Evolutionary conservation across 495 filamentous ascomycete genomes (phyloP).

Genomic region (Venustampulla echinocandica): DNA sequence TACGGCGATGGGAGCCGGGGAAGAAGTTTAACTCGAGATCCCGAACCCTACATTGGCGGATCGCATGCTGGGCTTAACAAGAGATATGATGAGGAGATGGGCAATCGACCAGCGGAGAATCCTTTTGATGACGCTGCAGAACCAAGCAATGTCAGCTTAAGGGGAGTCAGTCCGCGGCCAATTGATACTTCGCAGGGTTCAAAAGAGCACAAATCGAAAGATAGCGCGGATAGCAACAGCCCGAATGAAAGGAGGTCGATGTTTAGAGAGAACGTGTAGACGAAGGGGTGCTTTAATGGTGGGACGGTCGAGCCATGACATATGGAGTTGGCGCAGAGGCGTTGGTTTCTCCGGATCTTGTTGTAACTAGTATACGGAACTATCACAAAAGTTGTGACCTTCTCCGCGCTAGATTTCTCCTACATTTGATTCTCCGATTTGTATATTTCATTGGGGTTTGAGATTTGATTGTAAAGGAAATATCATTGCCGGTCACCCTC

Average conservation of each 20-base stretch:
- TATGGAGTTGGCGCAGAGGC: slow-evolving; percentile 3
- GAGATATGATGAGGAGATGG: slow-evolving; percentile 41
- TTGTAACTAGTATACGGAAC: no score
- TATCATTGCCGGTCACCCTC: no score
- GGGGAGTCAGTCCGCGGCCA: slow-evolving; percentile 49
- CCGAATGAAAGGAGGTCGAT: slow-evolving; percentile 36
- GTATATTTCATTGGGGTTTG: no score
- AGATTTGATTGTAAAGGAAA: no score
- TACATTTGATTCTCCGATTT: no score
- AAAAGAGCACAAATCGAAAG: slow-evolving; percentile 20
- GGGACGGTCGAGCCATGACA: not conserved
- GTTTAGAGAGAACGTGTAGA: slow-evolving; percentile 43
- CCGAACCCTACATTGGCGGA: slow-evolving; percentile 26
- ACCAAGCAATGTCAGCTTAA: slow-evolving; percentile 42
- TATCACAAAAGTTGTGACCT: no score
- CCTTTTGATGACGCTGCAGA: slow-evolving; percentile 51
- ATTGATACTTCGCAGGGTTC: slow-evolving; percentile 29
- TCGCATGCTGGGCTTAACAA: slow-evolving; percentile 29
- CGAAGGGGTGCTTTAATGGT: not conserved
- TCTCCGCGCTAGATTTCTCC: no score
- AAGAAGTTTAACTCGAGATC: slow-evolving; percentile 29
- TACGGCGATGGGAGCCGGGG: slow-evolving; percentile 24
- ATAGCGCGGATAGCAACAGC: slow-evolving; percentile 30
- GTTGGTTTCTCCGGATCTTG: no score
- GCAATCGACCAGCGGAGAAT: slow-evolving; percentile 27